Base-by-base conservation (phyloP, 2,329 filamentous ascomycete species). In the Fusarium tupiense region DNA sequence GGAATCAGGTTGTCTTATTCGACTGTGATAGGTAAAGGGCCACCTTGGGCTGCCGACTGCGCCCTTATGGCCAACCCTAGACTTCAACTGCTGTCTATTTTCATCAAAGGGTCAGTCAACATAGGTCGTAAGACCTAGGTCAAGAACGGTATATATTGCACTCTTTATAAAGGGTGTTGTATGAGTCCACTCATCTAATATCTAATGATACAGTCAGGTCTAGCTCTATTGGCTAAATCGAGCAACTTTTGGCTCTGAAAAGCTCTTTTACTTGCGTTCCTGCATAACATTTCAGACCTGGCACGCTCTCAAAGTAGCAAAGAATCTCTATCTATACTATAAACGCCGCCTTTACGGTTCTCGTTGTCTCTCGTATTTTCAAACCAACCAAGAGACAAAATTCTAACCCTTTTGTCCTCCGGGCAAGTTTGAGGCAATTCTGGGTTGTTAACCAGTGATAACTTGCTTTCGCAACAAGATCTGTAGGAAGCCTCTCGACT, bases 331-430 rank as follows among this genome's bases (percentile, higher is more conserved):
- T 69, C 57, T 72, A 52, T 61, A 44, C 60, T 38, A 40, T 58
- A 62, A 74, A 74, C 72, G 72, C 68, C 72, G 24, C 57, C 52
- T 56, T n/a, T 62, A 43, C 41, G 41, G 9, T 52, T 62, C 33
- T 44, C 59, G 37, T 41, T 50, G 38, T 43, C 58, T 49, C 53
- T 53, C 46, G 50, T 58, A 57, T 61, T 29, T 29, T 58, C 46
- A 26, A 50, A 43, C 22, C 49, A 44, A 33, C 41, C 17, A 52
- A 58, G 46, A 57, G 50, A 43, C 26, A 56, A 26, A 11, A 17
- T 38, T 60, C 19, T 44, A 24, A 44, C 33, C 24, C 40, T 47
- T 38, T 58, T 19, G 35, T 61, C 50, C 53, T 50, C 33, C 8
- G 41, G 50, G 24, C 33, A 24, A 26, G n/a, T 54, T 24, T 31